These are phyloP conservation scores for Candida lessepsii DNA, from an alignment of 805 yeast species.

Conservation along the genomic window DNA sequence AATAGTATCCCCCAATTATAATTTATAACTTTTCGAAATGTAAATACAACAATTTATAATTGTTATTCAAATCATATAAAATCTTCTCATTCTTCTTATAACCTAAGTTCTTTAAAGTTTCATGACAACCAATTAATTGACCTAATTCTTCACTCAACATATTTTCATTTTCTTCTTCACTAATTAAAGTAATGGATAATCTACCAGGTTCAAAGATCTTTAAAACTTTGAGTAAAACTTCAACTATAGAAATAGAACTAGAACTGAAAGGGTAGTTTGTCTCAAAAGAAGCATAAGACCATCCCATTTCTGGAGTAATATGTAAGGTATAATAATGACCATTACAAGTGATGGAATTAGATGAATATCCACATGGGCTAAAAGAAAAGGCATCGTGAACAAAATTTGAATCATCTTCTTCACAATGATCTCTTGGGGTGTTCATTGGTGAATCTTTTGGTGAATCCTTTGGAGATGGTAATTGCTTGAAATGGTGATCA, in stretches of 20 bases:
- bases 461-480: constrained; percentile 34
- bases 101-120: constrained; percentile 32
- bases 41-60: constrained; percentile 69
- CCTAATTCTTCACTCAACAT: constrained; percentile 12
- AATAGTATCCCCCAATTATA: constrained; percentile 23
- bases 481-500: constrained; percentile 14
- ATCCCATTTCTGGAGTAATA: constrained; percentile 89
- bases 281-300: constrained; percentile 96
- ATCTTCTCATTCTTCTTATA: constrained; percentile 67
- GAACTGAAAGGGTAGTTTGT: constrained; percentile 66
- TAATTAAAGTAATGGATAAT: constrained; percentile 54
- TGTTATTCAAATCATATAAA: constrained; percentile 66
- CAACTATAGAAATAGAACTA: constrained; percentile 43
- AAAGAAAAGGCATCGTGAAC: constrained; percentile 86
- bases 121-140: constrained; percentile 20
- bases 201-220: constrained; percentile 69
- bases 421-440: constrained; percentile 8
- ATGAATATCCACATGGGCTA: constrained; percentile 92
- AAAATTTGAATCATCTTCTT: constrained; percentile 36
- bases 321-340: constrained; percentile 73
- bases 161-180: constrained; percentile 19
- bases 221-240: constrained; percentile 61
- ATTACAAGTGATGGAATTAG: constrained; percentile 67
- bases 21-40: constrained; percentile 47
- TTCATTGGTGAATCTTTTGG: not conserved